Base-by-base conservation (phyloP, 768 basidiomycete species). In the Suillus discolor region DNA sequence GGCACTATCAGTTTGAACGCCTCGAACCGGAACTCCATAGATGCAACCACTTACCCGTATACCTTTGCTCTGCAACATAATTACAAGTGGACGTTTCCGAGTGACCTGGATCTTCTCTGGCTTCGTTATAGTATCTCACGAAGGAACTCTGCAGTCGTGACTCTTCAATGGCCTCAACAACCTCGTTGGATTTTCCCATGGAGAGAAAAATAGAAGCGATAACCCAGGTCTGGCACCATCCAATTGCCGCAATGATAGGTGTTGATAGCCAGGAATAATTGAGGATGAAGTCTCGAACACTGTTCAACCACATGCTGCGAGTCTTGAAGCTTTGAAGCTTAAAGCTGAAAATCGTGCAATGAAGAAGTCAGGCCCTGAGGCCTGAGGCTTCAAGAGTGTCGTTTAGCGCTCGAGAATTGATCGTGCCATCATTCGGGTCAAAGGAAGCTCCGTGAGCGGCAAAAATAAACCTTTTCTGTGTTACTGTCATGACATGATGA, bases 41-140 rank as follows among this genome's bases (percentile, higher is more conserved):
- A 60, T 25, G 57, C 1, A 60, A 41, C 11, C 18, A 41, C 57
- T 60, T 18, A 60, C 57, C 57, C 28, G 57, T 60, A 20, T 60
- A 60, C 18, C 57, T 41, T 42, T 60, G 57, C n/a, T 60, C 57
- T 60, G 57, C 57, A 25, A 60, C 57, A 41, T 60, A 60, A 60
- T 60, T 60, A 60, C 57, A 60, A 20, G 57, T 41, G 25, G 57
- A 60, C 25, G 5, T 11, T 25, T 20, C 57, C 18, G 57, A 20
- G 9, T 20, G 39, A 41, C 57, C 57, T 20, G 57, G 57, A 5
- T 60, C 23, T 0, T 60, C 57, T 41, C 57, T 60, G 57, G 41
- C 57, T 60, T 60, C 11, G 20, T 9, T 41, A 59, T 60, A 42
- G 41, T 42, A 28, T 60, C 39, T 42, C 16, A 59, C 57, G 23